These are phyloP conservation scores for Avena atlantica DNA, from an alignment of 176 grass and related monocot species.

Conservation along the genomic window DNA sequence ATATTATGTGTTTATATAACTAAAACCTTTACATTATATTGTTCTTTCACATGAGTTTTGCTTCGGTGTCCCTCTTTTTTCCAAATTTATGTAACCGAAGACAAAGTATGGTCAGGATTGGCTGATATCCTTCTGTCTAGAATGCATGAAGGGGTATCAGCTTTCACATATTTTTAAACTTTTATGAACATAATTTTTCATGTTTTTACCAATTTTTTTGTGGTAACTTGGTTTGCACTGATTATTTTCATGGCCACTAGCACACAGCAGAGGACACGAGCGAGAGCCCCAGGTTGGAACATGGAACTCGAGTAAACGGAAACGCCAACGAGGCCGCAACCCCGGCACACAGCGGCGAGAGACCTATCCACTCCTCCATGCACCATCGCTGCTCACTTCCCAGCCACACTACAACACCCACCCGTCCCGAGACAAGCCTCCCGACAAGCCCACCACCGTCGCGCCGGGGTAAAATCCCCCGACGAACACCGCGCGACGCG, in stretches of 20 bases:
- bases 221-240: background rate
- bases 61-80: no score
- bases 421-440: background rate
- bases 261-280: background rate
- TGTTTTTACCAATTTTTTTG: no score
- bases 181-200: no score
- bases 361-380: conserved; percentile 60
- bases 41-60: no score
- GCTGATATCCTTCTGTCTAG: no score
- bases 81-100: no score
- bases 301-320: background rate
- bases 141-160: no score
- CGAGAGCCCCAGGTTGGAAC: background rate
- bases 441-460: background rate
- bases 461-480: background rate
- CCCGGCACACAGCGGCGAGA: background rate
- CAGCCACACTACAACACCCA: conserved; percentile 48
- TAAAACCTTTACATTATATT: no score
- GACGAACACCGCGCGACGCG: conserved; percentile 25
- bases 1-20: no score
- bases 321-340: conserved; percentile 7
- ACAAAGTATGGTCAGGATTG: no score
- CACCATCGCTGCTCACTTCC: conserved; percentile 40
- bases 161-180: no score
- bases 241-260: background rate